A percentile compares a stretch with the other conserved stretches of the same genome.
phyloP scores from a whole-genome alignment of 2,329 filamentous ascomycete species.

The Ophiostoma triangulosporum region DNA sequence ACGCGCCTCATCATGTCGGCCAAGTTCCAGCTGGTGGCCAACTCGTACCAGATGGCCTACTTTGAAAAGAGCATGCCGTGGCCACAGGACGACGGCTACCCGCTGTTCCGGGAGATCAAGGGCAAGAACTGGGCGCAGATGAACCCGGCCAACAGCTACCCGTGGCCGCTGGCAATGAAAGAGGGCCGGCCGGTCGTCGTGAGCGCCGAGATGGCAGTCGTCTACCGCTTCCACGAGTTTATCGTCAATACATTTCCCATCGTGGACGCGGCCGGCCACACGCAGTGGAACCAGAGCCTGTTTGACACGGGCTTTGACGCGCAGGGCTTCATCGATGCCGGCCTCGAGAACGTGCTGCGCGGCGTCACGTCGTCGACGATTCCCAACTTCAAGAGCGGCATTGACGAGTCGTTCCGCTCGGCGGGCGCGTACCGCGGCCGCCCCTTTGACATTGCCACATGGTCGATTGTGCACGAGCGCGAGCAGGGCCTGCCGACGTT shows the following conservation, averaged over 20 bases:
- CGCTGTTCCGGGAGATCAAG: constrained; percentile 10
- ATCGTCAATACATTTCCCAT: constrained; percentile 11
- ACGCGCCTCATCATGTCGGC: constrained; percentile 11
- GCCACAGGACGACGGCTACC: constrained; percentile 12
- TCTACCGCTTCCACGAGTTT: constrained; percentile 14
- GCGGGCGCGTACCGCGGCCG: constrained; percentile 11
- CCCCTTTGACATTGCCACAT: constrained; percentile 13
- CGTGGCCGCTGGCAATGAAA: constrained; percentile 10
- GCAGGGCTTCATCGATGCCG: constrained; percentile 10
- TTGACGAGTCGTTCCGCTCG: constrained; percentile 11
- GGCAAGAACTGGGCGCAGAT: constrained; percentile 10
- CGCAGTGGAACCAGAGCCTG: constrained; percentile 10
- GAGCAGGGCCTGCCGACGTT: constrained; percentile 13
- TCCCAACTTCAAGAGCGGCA: constrained; percentile 13
- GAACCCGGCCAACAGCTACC: constrained; percentile 13
- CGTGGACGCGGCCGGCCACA: constrained; percentile 8
- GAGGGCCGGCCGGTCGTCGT: constrained; percentile 8
- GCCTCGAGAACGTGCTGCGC: constrained; percentile 11
- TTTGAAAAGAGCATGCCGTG: constrained; percentile 12
- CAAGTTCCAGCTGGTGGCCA: constrained; percentile 12
- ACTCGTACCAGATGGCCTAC: constrained; percentile 14
- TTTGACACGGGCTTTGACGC: constrained; percentile 13
- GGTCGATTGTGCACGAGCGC: constrained; percentile 13
- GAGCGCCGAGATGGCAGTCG: constrained; percentile 12
- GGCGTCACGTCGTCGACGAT: constrained; percentile 1